Evolutionary conservation across 768 basidiomycete genomes (phyloP), one percentile per base, ranked within the genome.

Genomic region (Naganishia onofrii): DNA sequence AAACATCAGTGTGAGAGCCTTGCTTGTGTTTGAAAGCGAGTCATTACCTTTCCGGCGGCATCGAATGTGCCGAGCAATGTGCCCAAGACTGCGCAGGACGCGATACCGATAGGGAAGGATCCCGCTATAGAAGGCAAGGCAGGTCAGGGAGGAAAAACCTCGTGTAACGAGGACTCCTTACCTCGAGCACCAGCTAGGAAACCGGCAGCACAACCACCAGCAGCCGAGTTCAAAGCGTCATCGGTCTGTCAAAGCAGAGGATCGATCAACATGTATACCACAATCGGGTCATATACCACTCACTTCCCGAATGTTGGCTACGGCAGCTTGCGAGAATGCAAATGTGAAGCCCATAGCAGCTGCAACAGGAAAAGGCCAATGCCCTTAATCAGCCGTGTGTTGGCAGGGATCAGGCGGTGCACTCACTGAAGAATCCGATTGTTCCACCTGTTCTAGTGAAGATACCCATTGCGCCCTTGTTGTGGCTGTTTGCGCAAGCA

Each of bases 171-270:
- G n/a, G 21, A 15, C 28, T n/a, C 6, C 86, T 48, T 76, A 92
- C 91, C 85, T 84, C 91, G 86, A 68, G 94, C 81, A 66, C 93
- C 93, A 34, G 91, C 91, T 72, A 95, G 82, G 82, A 95, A 92
- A 55, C 93, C 93, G 64, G 93, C 93, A 57, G 93, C 93, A 82
- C 93, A 95, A 68, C 90, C 93, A 67, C 90, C 93, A 64, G 87
- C 87, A 55, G 89, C 89, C 58, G 90, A 89, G 76, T 93, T 96
- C 71, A 90, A 76, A 51, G 89, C 84, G 79, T 97, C 94, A 72
- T 92, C 85, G 21, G 78, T 78, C 78, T 80, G 67, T 3, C 7
- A 57, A 32, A 53, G 10, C 46, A 51, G 31, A 28, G 44, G 31
- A 38, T 4, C 9, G 2, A 17, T 23, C 5, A 57, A 38, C 31